Evolutionary conservation across 148 eudicot genomes (phyloP).

Genomic region (Pouteria glomerata): DNA sequence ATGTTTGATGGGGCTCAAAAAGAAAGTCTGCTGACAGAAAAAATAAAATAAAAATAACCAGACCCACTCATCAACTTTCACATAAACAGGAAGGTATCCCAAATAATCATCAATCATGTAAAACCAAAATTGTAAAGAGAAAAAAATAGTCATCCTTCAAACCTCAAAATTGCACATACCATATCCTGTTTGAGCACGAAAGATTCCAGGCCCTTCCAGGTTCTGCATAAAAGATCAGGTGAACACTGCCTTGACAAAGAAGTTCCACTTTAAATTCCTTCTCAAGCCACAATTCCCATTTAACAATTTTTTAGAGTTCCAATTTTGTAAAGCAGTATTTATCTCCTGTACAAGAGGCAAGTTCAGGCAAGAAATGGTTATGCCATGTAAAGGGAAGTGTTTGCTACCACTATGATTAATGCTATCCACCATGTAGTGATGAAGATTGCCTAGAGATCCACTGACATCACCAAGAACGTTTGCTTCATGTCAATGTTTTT

Average conservation of each 20-base stretch:
- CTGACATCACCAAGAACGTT: not conserved
- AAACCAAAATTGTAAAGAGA: not conserved
- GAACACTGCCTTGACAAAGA: not conserved
- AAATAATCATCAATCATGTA: not conserved
- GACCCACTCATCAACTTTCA: not conserved
- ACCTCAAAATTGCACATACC: conserved; percentile 2
- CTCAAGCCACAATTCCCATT: not conserved
- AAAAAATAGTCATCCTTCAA: not conserved
- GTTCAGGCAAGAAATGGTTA: conserved; percentile 10
- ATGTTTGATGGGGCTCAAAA: not conserved
- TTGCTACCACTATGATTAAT: not conserved
- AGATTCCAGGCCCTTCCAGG: not conserved
- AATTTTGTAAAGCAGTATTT: not conserved
- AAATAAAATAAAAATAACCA: not conserved
- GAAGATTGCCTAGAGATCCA: not conserved
- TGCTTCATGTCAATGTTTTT: not conserved
- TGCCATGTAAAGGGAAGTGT: not conserved
- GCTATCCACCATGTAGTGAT: not conserved
- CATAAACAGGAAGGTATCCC: not conserved
- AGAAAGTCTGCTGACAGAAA: no score
- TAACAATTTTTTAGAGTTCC: not conserved
- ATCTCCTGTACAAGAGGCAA: conserved; percentile 13
- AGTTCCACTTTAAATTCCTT: not conserved
- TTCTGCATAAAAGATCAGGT: conserved; percentile 4
- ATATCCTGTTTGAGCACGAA: not conserved